Evolutionary conservation across 768 basidiomycete species (phyloP).

Genomic region (Auricularia sp.): DNA sequence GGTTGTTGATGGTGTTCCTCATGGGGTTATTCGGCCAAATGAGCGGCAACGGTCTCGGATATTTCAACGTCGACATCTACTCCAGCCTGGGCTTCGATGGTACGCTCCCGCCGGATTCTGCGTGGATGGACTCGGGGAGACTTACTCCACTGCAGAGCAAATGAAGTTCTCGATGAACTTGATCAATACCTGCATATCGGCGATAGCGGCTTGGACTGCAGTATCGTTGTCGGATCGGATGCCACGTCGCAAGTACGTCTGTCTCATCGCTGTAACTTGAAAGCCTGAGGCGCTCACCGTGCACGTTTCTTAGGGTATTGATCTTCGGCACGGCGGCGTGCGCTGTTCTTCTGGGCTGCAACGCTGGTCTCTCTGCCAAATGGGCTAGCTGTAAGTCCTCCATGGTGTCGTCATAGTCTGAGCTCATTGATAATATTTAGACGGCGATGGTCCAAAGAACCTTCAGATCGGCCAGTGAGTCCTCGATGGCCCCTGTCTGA

Average conservation of each 20-base stretch:
- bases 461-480: conserved; percentile 13
- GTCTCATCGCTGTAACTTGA: not conserved
- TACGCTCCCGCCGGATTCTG: not conserved
- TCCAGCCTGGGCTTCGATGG: conserved; percentile 13
- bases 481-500: too few relatives aligned
- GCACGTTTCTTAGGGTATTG: conserved; percentile 11
- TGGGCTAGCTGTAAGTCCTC: conserved; percentile 7
- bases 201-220: conserved; percentile 3
- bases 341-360: conserved; percentile 13
- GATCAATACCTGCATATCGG: conserved; percentile 4
- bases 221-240: conserved; percentile 13
- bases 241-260: conserved; percentile 17
- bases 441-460: conserved; percentile 7
- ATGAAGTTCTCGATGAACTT: conserved; percentile 10
- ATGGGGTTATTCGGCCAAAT: conserved; percentile 22
- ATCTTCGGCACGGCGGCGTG: conserved; percentile 21
- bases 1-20: conserved; percentile 7
- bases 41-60: conserved; percentile 25
- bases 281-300: not conserved
- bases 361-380: conserved; percentile 14
- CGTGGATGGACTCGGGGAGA: not conserved
- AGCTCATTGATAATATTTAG: not conserved
- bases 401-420: not conserved
- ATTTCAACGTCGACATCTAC: conserved; percentile 21
- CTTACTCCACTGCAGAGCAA: not conserved